These are phyloP conservation scores for Bipolaris sorokiniana DNA, from an alignment of 2,329 filamentous ascomycete genomes.

Conservation along the genomic window DNA sequence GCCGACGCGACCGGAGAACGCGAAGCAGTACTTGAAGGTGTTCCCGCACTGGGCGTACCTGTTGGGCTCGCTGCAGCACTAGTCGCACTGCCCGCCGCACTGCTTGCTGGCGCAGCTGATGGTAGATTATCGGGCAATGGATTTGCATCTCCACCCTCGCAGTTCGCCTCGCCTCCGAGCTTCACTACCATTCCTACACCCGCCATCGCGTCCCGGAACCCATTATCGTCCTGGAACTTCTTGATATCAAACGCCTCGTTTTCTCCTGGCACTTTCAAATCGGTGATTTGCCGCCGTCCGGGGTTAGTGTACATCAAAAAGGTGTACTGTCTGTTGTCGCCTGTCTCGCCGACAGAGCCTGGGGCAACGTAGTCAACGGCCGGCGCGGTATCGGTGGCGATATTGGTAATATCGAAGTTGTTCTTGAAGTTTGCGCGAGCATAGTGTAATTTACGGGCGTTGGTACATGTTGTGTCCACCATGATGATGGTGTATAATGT, in stretches of 20 bases:
- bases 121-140: slow-evolving; percentile 12
- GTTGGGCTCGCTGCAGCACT: not conserved
- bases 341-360: slow-evolving; percentile 39
- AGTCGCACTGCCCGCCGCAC: slow-evolving; percentile 4
- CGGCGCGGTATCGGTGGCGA: slow-evolving; percentile 26
- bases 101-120: slow-evolving; percentile 7
- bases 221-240: slow-evolving; percentile 41
- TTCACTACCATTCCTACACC: slow-evolving; percentile 46
- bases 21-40: not conserved
- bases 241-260: slow-evolving; percentile 36
- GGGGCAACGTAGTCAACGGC: slow-evolving; percentile 40
- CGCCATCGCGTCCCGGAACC: slow-evolving; percentile 33
- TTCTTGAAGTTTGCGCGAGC: slow-evolving; percentile 41
- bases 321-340: slow-evolving; percentile 39
- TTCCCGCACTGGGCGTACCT: not conserved
- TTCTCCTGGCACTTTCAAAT: slow-evolving; percentile 34
- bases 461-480: slow-evolving; percentile 43
- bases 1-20: not conserved
- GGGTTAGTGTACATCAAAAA: slow-evolving; percentile 45
- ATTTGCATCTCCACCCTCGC: slow-evolving; percentile 17
- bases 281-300: slow-evolving; percentile 23
- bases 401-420: slow-evolving; percentile 34
- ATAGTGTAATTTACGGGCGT: slow-evolving; percentile 39
- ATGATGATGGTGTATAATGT: slow-evolving; percentile 40
- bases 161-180: slow-evolving; percentile 34